Conservation (phyloP, 2,329 filamentous ascomycete genomes). For the Ustulina deusta region DNA sequence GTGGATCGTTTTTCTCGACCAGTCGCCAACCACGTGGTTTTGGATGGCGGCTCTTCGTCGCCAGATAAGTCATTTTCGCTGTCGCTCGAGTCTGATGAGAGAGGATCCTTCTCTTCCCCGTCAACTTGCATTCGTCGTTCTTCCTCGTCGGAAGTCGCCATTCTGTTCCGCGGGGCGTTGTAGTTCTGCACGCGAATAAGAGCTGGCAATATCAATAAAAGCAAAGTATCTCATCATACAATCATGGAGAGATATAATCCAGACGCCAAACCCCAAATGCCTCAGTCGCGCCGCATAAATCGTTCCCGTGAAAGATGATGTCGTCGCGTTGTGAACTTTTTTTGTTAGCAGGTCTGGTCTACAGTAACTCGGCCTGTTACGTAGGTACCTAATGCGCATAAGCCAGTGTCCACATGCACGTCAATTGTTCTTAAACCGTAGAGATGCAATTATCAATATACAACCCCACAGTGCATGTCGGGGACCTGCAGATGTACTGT, state of each 20-base stretch:
- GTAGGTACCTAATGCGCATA: slow-evolving; percentile 5
- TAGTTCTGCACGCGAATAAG: not conserved
- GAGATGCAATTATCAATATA: slow-evolving; percentile 12
- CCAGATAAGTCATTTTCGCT: slow-evolving; percentile 54
- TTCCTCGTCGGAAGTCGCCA: slow-evolving; percentile 58
- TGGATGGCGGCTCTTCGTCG: slow-evolving; percentile 47
- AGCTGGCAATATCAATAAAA: slow-evolving; percentile 1
- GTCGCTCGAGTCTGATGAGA: slow-evolving; percentile 51
- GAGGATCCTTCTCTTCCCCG: slow-evolving; percentile 47
- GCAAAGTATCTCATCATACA: slow-evolving; percentile 2
- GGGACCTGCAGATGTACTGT: too few species aligned
- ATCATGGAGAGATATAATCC: not conserved
- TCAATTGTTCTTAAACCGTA: slow-evolving; percentile 11
- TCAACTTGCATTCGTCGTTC: slow-evolving; percentile 54
- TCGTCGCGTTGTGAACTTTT: slow-evolving; percentile 32
- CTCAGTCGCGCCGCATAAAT: slow-evolving; percentile 11
- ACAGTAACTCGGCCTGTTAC: not conserved
- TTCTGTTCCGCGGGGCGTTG: slow-evolving; percentile 33
- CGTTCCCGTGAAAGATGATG: slow-evolving; percentile 6
- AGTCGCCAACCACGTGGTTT: slow-evolving; percentile 77
- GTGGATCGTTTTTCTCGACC: slow-evolving; percentile 81
- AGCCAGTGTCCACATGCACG: slow-evolving; percentile 1
- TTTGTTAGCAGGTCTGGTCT: slow-evolving; percentile 14
- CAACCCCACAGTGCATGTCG: not conserved
- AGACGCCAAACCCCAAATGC: not conserved